Evolutionary conservation across 2,329 filamentous ascomycete genomes (phyloP).

Genomic region (Cytospora schulzeri): DNA sequence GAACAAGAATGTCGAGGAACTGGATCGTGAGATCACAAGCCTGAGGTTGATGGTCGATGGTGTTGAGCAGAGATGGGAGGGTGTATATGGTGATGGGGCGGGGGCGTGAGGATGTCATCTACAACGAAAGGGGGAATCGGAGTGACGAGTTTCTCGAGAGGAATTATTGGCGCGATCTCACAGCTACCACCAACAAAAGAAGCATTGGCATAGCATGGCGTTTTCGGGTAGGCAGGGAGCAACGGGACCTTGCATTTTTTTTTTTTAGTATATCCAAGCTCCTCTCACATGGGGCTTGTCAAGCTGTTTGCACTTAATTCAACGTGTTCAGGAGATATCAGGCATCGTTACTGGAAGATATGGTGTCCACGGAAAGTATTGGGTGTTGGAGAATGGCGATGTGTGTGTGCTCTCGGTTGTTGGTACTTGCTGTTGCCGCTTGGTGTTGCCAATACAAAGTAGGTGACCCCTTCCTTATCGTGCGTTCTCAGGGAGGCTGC

Average conservation of each 20-base stretch:
- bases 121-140: background rate
- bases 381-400: background rate
- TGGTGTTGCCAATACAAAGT: too few species aligned
- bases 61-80: conserved; percentile 64
- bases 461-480: background rate
- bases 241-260: background rate
- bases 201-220: conserved; percentile 8
- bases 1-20: conserved; percentile 77
- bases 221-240: background rate
- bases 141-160: background rate
- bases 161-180: background rate
- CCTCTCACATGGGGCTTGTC: background rate
- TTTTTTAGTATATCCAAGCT: background rate
- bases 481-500: background rate
- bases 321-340: background rate
- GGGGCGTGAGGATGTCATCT: background rate
- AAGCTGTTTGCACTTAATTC: background rate
- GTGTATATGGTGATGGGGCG: conserved; percentile 45
- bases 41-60: conserved; percentile 66
- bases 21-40: conserved; percentile 74
- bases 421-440: background rate
- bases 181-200: background rate
- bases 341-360: background rate
- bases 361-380: too few species aligned
- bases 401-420: background rate